phyloP scores from a whole-genome alignment of 768 basidiomycete species.

The Goffeauzyma gilvescens region DNA sequence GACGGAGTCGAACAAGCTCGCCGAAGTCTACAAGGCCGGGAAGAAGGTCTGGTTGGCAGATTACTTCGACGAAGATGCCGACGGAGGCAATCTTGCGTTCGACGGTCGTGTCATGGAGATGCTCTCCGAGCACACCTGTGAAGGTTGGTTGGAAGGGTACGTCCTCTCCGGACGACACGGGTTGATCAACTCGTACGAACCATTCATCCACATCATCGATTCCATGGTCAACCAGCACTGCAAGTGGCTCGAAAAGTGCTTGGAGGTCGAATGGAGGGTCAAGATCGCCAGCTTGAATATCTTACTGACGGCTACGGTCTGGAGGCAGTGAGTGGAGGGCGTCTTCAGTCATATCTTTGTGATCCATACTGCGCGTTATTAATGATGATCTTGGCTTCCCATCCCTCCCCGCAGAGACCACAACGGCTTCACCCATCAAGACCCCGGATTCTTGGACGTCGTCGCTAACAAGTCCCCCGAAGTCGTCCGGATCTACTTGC shows the following conservation, averaged over 20 bases:
- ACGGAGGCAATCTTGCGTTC: constrained; percentile 6
- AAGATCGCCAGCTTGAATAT: constrained; percentile 8
- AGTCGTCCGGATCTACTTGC: constrained; percentile 35
- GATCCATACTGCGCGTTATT: neutral
- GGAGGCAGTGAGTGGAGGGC: constrained; percentile 7
- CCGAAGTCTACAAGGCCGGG: constrained; percentile 9
- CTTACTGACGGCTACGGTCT: constrained; percentile 12
- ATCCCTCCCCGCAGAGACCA: constrained; percentile 4
- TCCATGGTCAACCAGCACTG: constrained; percentile 12
- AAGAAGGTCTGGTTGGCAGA: constrained; percentile 10
- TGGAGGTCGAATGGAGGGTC: constrained; percentile 7
- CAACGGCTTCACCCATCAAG: constrained; percentile 13
- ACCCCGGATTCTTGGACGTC: constrained; percentile 13
- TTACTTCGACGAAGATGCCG: constrained; percentile 2
- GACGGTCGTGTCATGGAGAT: constrained; percentile 9
- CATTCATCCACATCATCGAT: constrained; percentile 13
- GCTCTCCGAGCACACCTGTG: constrained; percentile 9
- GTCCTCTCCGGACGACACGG: constrained; percentile 9
- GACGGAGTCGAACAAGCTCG: constrained; percentile 5
- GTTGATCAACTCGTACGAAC: constrained; percentile 11
- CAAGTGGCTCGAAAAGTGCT: constrained; percentile 11
- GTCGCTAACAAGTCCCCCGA: constrained; percentile 11
- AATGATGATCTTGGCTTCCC: neutral
- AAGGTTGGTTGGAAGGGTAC: constrained; percentile 11
- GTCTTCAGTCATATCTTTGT: too few species aligned